Evolutionary conservation across 164 flowering plant species (phyloP), one percentile per base, ranked within the genome.

Genomic region (Euptelea pleiosperma): DNA sequence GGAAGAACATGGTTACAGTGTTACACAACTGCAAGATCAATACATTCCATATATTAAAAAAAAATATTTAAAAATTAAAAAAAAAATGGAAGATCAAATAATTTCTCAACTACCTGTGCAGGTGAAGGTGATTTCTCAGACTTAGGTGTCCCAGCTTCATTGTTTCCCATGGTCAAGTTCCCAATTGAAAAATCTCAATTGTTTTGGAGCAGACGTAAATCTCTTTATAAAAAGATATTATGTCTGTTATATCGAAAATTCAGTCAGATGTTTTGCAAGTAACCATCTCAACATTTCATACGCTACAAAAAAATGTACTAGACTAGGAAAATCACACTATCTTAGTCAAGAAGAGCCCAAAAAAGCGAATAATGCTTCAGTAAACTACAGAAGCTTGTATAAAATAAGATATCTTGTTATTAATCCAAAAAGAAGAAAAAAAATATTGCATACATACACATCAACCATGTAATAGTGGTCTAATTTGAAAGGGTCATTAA

Each of bases 101-200:
- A 28, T 8, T n/a, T 60, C 39, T n/a, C 5, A 52, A 16, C 78
- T 74, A 87, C 95, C 66, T 62, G 67, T 46, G 79, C 66, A 41
- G 85, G 75, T 57, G 89, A 70, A 52, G 84, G 65, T 42, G 82
- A 52, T 63, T 86, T 85, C 19, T 85, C 89, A 37, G 84, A 33
- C 65, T 81, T 89, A 50, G 87, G 62, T 68, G 83, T 83, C 25
- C 52, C 77, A 28, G 84, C 88, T 45, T 84, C 91, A 49, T 63
- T 69, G 62, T 64, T 87, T 42, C 91, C 93, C 97, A 91, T 90
- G 55, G 24, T 50, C 41, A 61, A 53, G 42, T 49, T 60, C 4
- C 22, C 9, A 50, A 34, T 41, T 43, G 21, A 42, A 35, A 37
- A 49, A 52, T 8, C 33, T 41, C 33, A 34, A 34, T 43, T 52